Evolutionary conservation across 257 asterid genomes (phyloP).

Genomic region (Nicotiana knightiana): DNA sequence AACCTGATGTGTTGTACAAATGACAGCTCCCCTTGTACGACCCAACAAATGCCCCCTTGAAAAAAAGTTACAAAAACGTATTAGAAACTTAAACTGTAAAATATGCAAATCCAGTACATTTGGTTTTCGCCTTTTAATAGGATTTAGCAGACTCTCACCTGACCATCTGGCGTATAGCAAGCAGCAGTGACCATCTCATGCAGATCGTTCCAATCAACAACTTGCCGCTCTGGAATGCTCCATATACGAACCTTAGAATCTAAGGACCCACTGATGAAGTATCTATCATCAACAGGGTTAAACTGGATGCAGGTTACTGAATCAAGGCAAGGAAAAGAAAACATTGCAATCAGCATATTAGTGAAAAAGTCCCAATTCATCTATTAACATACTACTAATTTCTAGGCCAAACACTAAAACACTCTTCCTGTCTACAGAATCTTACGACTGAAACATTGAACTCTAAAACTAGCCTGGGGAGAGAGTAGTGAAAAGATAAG

Average conservation of each 20-base stretch:
- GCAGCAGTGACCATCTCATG: constrained; percentile 99
- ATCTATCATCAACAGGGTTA: constrained; percentile 94
- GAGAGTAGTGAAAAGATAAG: background rate
- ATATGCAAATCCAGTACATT: background rate
- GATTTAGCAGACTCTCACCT: constrained; percentile 44
- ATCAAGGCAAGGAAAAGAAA: constrained; percentile 22
- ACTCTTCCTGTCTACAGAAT: background rate
- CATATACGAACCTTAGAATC: constrained; percentile 97
- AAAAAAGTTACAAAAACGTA: constrained; percentile 10
- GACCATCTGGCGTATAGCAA: constrained; percentile 98
- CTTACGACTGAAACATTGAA: background rate
- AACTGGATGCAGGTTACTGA: constrained; percentile 98
- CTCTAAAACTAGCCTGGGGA: background rate
- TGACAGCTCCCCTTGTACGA: constrained; percentile 96
- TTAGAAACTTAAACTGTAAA: background rate
- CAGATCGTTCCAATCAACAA: constrained; percentile 96
- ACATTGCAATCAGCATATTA: constrained; percentile 7
- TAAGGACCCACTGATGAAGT: constrained; percentile 96
- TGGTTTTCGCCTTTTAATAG: background rate
- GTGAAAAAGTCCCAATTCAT: background rate
- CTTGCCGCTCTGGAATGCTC: constrained; percentile 93
- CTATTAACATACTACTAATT: background rate
- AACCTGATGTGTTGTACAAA: constrained; percentile 77
- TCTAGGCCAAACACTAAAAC: background rate
- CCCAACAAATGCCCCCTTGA: constrained; percentile 92